These are phyloP conservation scores for Populus trichocarpa DNA, from an alignment of 441 rosid species.

Conservation along the genomic window DNA sequence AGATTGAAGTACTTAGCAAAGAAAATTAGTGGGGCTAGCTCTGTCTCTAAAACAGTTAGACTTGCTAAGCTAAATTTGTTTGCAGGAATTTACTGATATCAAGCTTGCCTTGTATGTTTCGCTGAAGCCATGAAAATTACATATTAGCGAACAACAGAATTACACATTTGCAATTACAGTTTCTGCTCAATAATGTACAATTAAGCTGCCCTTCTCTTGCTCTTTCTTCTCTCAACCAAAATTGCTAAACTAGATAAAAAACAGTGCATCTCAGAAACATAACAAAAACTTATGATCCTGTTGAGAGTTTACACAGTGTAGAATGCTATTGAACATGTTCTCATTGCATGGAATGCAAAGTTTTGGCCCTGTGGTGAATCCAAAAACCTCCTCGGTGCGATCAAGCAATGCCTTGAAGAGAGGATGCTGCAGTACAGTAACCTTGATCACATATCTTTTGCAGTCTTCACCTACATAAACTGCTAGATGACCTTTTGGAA, in stretches of 20 bases:
- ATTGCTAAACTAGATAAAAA: not conserved
- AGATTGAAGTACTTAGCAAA: not conserved
- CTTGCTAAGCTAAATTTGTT: not conserved
- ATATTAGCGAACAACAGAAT: not conserved
- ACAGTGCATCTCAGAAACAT: conserved; percentile 6
- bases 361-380: conserved; percentile 24
- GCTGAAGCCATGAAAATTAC: not conserved
- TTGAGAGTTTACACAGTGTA: conserved; percentile 13
- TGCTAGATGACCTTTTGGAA: conserved; percentile 38
- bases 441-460: conserved; percentile 31
- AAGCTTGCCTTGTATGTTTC: not conserved
- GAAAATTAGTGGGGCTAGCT: not conserved
- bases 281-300: not conserved
- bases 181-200: not conserved
- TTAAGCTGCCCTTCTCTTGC: not conserved
- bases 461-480: conserved; percentile 38
- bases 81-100: not conserved
- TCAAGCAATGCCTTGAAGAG: conserved; percentile 38
- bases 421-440: conserved; percentile 31
- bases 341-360: conserved; percentile 38
- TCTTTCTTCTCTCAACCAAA: not conserved
- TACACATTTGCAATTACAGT: not conserved
- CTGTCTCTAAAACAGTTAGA: not conserved
- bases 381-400: conserved; percentile 30
- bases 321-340: conserved; percentile 22